phyloP scores from a whole-genome alignment of 108 stramenopile genomes.

The Cyclotella choctawhatcheeana region DNA sequence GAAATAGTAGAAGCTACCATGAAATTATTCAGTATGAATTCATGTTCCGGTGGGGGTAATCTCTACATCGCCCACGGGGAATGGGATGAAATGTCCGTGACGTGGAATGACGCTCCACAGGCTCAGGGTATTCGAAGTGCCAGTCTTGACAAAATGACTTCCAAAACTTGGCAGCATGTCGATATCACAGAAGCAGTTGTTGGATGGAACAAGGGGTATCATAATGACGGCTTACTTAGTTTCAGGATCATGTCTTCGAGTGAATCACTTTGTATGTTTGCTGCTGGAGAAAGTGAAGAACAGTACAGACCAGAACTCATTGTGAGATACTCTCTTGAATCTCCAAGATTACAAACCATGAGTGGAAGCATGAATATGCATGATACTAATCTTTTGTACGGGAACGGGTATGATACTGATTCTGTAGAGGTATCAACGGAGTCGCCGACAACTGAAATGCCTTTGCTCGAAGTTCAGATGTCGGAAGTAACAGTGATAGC shows the following conservation, averaged over 20 bases:
- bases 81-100: not conserved
- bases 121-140: slow-evolving; percentile 4
- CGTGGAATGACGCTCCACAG: not conserved
- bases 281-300: slow-evolving; percentile 3
- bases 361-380: not conserved
- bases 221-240: not conserved
- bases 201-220: not conserved
- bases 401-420: no score
- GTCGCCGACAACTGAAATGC: no score
- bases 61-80: not conserved
- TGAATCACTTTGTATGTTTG: slow-evolving; percentile 1
- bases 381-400: not conserved
- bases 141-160: not conserved
- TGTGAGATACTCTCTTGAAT: not conserved
- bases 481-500: no score
- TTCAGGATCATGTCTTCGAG: not conserved
- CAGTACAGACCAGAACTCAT: not conserved
- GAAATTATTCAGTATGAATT: not conserved
- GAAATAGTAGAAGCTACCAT: not conserved
- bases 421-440: no score
- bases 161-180: not conserved
- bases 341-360: not conserved
- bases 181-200: not conserved
- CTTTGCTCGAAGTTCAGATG: no score
- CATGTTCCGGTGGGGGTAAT: not conserved